phyloP scores from a whole-genome alignment of 331 rosid species.

The Rosa hybrid region DNA sequence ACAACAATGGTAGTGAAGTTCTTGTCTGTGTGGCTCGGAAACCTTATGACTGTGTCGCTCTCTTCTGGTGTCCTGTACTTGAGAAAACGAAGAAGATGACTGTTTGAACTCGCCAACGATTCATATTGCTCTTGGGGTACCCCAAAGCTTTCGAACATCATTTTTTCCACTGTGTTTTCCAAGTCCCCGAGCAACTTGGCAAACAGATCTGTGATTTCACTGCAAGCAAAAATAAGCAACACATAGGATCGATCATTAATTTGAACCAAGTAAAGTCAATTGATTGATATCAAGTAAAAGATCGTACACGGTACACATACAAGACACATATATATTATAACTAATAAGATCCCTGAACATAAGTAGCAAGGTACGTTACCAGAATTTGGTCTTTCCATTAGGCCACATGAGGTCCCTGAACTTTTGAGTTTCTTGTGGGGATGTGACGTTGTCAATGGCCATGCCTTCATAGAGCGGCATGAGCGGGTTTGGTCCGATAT shows the following conservation, averaged over 20 bases:
- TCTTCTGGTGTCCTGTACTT: conserved; percentile 34
- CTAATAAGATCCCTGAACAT: not conserved
- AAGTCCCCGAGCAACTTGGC: conserved; percentile 33
- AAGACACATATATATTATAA: too few species aligned
- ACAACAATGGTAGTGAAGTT: conserved; percentile 49
- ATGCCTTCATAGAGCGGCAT: conserved; percentile 47
- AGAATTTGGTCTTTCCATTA: conserved; percentile 38
- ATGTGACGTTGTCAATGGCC: conserved; percentile 42
- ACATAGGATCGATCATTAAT: not conserved
- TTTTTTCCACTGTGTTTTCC: conserved; percentile 34
- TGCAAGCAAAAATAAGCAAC: not conserved
- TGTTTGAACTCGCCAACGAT: conserved; percentile 35
- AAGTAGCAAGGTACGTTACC: conserved; percentile 27
- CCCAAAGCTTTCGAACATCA: conserved; percentile 49
- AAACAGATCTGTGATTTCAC: conserved; percentile 31
- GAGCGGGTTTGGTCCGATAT: conserved; percentile 24
- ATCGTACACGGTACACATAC: too few species aligned
- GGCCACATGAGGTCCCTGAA: conserved; percentile 56
- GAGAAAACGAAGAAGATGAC: conserved; percentile 43
- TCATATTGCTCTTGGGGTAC: conserved; percentile 30
- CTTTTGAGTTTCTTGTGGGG: conserved; percentile 26
- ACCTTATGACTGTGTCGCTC: conserved; percentile 32
- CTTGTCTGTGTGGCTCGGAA: conserved; percentile 42
- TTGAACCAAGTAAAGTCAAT: not conserved
- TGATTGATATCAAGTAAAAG: too few species aligned